Conservation (phyloP, 2,329 filamentous ascomycete genomes). For the Ophiosphaerella herpotricha region DNA sequence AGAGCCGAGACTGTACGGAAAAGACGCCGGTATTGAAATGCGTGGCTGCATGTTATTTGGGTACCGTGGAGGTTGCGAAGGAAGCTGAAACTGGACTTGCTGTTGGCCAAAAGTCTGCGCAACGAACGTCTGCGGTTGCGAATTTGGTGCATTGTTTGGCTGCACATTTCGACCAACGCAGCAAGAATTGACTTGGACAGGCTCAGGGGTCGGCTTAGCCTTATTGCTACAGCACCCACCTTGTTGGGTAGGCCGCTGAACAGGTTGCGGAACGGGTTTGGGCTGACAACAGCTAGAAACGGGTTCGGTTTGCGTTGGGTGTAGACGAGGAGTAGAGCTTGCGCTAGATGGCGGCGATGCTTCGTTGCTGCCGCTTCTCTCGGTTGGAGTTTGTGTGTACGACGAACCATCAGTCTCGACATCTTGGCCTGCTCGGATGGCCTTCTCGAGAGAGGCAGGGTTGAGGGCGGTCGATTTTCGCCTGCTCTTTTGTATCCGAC, state of each 20-base stretch:
- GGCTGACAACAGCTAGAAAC: conserved; percentile 41
- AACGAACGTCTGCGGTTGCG: conserved; percentile 7
- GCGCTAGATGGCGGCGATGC: conserved; percentile 42
- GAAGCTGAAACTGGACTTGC: conserved; percentile 25
- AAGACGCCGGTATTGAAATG: conserved; percentile 12
- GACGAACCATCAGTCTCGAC: conserved; percentile 40
- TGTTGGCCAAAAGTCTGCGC: conserved; percentile 19
- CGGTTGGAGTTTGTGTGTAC: conserved; percentile 37
- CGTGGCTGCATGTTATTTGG: conserved; percentile 21
- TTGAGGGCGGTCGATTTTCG: conserved; percentile 37
- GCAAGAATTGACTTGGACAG: conserved; percentile 36
- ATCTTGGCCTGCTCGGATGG: conserved; percentile 39
- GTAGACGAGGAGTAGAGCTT: conserved; percentile 44
- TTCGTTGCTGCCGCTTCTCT: conserved; percentile 38
- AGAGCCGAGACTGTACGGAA: conserved; percentile 36
- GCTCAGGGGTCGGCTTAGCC: conserved; percentile 18
- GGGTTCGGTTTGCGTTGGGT: conserved; percentile 31
- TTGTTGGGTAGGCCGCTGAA: conserved; percentile 9
- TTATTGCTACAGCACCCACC: conserved; percentile 40
- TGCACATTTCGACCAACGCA: conserved; percentile 32
- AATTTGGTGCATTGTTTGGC: conserved; percentile 4
- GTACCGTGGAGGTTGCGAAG: conserved; percentile 26
- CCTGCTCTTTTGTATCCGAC: conserved; percentile 41
- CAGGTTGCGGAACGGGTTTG: conserved; percentile 21
- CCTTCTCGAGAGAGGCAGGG: conserved; percentile 38